Evolutionary conservation across 2,329 filamentous ascomycete species (phyloP).

Genomic region (Scortechinia acanthostroma): DNA sequence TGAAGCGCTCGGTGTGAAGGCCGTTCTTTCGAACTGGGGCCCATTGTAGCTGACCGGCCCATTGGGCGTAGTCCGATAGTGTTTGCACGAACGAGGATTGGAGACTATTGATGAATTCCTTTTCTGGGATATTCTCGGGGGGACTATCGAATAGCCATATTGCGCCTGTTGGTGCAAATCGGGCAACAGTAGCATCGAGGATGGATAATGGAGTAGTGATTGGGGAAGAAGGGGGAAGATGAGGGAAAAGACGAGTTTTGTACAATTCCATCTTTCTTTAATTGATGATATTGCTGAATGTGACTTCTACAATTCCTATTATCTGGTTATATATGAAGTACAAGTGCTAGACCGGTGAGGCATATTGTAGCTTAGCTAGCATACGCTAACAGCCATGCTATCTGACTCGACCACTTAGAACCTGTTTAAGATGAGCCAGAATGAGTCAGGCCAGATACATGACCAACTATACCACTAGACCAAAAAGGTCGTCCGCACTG

Average conservation of each 20-base stretch:
- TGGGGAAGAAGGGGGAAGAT: background rate
- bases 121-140: background rate
- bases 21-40: conserved; percentile 12
- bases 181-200: conserved; percentile 29
- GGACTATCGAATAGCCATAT: conserved; percentile 29
- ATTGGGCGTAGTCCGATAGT: conserved; percentile 29
- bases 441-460: too few species aligned
- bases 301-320: too few species aligned
- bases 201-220: conserved; percentile 21
- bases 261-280: too few species aligned
- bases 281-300: too few species aligned
- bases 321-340: too few species aligned
- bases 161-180: conserved; percentile 27
- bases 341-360: too few species aligned
- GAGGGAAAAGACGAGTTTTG: conserved; percentile 1
- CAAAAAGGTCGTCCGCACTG: too few species aligned
- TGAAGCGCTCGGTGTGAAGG: conserved; percentile 16
- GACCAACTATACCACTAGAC: too few species aligned
- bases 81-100: conserved; percentile 19
- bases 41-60: conserved; percentile 28
- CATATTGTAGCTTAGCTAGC: too few species aligned
- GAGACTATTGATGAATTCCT: conserved; percentile 5
- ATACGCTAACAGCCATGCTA: too few species aligned
- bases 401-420: too few species aligned
- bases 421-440: too few species aligned